Evolutionary conservation across 106 monocot species (phyloP).

Genomic region (Acanthochlamys bracteata): DNA sequence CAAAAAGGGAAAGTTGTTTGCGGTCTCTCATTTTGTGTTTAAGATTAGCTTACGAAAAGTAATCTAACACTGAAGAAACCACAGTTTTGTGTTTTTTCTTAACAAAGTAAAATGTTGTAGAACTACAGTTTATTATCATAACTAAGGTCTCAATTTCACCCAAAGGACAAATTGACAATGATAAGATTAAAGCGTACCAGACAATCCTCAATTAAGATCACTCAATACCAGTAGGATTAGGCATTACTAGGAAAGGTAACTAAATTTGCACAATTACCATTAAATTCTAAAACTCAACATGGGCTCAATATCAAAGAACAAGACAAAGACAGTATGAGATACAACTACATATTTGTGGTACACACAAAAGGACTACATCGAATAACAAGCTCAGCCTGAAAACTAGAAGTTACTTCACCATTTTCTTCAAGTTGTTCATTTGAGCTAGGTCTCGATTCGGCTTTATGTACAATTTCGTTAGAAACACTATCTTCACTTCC

Average conservation of each 20-base stretch:
- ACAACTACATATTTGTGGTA: neutral
- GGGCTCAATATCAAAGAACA: neutral
- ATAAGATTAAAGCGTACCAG: no score
- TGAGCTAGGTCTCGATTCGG: slow-evolving; percentile 8
- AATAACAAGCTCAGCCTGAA: neutral
- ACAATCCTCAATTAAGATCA: no score
- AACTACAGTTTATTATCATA: no score
- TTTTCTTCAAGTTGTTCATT: slow-evolving; percentile 28
- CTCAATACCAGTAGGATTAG: neutral
- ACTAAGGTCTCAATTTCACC: no score
- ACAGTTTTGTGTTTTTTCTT: no score
- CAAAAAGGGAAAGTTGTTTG: no score
- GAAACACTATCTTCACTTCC: slow-evolving; percentile 9
- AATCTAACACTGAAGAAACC: no score
- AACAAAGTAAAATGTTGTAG: no score
- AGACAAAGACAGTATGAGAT: neutral
- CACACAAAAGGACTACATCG: neutral
- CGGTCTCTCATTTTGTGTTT: no score
- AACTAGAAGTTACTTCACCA: slow-evolving; percentile 9
- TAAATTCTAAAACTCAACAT: neutral
- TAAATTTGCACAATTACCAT: neutral
- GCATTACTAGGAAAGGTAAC: neutral
- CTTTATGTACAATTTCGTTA: slow-evolving; percentile 8
- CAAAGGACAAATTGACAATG: no score
- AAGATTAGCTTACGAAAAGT: no score